These are phyloP conservation scores for Thraustochytrium sp. DNA, from an alignment of 352 stramenopile species.

Conservation along the genomic window DNA sequence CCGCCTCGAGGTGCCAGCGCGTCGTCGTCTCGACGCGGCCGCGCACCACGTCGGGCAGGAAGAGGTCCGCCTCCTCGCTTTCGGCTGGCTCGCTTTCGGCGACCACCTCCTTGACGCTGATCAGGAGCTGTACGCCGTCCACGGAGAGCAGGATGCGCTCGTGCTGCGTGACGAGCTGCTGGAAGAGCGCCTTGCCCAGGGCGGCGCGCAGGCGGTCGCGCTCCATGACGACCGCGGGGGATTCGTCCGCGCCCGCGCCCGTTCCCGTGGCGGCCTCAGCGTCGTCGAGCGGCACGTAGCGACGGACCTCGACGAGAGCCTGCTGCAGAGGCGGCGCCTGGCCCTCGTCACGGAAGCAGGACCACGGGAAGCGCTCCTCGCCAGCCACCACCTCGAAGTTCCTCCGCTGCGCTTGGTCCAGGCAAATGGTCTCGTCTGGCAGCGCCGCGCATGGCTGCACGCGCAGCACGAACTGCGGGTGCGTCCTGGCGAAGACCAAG, in stretches of 20 bases:
- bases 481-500: neutral
- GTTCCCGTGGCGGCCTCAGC: neutral
- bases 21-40: neutral
- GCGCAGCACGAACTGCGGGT: neutral
- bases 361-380: constrained; percentile 4
- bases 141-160: neutral
- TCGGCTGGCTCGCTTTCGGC: neutral
- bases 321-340: neutral
- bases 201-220: neutral
- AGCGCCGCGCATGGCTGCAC: neutral
- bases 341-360: neutral
- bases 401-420: constrained; percentile 35
- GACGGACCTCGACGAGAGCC: neutral
- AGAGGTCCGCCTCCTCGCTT: neutral
- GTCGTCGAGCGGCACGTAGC: neutral
- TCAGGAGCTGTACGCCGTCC: neutral
- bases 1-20: neutral
- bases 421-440: neutral
- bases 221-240: neutral
- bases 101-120: neutral
- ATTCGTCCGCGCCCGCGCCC: neutral
- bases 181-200: neutral
- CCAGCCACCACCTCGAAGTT: constrained; percentile 29
- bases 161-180: neutral
- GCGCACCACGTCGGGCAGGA: neutral